phyloP scores from a whole-genome alignment of 352 stramenopile species.

The Phytophthora cryptogea region DNA sequence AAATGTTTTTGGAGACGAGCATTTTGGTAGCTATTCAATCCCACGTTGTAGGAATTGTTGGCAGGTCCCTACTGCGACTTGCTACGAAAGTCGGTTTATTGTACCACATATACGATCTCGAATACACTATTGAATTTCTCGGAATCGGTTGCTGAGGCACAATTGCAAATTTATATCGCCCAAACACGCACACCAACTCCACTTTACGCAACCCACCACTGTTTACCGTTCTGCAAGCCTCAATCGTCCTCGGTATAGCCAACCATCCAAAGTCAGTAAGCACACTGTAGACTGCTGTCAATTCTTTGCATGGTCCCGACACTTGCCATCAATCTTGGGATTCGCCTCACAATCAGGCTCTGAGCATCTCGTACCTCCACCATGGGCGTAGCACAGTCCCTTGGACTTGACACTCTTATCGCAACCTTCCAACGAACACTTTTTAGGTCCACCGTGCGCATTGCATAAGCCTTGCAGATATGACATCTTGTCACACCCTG shows the following conservation, averaged over 20 bases:
- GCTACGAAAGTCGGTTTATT: too few relatives aligned
- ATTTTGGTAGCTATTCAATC: too few relatives aligned
- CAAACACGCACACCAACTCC: too few relatives aligned
- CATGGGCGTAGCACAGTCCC: slow-evolving; percentile 45
- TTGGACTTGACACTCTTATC: slow-evolving; percentile 37
- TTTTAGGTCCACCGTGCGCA: slow-evolving; percentile 51
- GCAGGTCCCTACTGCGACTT: too few relatives aligned
- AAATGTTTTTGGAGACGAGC: too few relatives aligned
- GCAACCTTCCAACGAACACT: slow-evolving; percentile 40
- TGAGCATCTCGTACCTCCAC: slow-evolving; percentile 36
- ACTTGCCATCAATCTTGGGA: slow-evolving; percentile 6
- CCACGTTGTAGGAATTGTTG: too few relatives aligned
- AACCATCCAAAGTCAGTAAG: background rate
- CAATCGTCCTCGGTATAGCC: background rate
- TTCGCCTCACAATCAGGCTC: slow-evolving; percentile 16
- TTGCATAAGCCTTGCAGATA: slow-evolving; percentile 47
- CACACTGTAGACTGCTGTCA: background rate
- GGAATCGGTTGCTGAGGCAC: too few relatives aligned
- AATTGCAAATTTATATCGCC: too few relatives aligned
- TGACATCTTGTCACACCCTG: slow-evolving; percentile 8
- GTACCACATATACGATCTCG: too few relatives aligned
- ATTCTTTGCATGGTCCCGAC: slow-evolving; percentile 2
- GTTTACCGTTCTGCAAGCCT: too few relatives aligned
- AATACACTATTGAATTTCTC: too few relatives aligned
- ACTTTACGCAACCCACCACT: too few relatives aligned